Conservation (phyloP, 148 eudicot genomes). For the Rhododendron mucronatum region DNA sequence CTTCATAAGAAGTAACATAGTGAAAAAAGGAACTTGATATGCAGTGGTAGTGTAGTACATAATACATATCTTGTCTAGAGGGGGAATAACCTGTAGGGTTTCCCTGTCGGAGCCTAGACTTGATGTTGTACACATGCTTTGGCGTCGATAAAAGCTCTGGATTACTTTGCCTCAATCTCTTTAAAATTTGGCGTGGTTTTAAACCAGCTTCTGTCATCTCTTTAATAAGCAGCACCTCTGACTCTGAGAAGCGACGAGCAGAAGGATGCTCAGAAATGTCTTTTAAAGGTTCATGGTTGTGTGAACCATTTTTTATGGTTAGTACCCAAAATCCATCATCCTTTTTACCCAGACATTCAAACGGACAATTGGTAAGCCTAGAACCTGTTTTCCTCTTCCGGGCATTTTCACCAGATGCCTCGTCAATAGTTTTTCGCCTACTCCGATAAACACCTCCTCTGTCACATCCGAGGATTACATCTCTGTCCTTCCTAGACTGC, state of each 20-base stretch:
- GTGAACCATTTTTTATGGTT: constrained; percentile 51
- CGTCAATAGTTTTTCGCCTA: constrained; percentile 39
- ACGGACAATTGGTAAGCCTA: constrained; percentile 66
- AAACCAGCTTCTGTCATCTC: constrained; percentile 80
- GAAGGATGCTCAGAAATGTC: constrained; percentile 70
- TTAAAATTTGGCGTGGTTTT: constrained; percentile 72
- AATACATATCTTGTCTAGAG: background rate
- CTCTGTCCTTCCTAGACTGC: constrained; percentile 54
- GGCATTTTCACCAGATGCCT: constrained; percentile 30
- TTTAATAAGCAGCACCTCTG: constrained; percentile 52
- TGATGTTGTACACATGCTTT: constrained; percentile 68
- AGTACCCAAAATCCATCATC: constrained; percentile 61
- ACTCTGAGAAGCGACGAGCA: constrained; percentile 65
- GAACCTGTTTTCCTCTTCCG: constrained; percentile 55
- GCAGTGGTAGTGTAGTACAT: background rate
- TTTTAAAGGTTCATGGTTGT: constrained; percentile 71
- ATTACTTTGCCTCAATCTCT: constrained; percentile 56
- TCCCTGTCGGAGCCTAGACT: constrained; percentile 66
- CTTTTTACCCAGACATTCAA: constrained; percentile 60
- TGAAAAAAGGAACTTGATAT: background rate
- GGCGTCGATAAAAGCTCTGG: constrained; percentile 71
- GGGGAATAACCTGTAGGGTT: constrained; percentile 31
- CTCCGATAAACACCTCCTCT: constrained; percentile 62
- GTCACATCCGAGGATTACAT: constrained; percentile 64
- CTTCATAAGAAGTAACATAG: background rate